Base-by-base conservation (phyloP, 345 rosid species). In the Psidium guajava region DNA sequence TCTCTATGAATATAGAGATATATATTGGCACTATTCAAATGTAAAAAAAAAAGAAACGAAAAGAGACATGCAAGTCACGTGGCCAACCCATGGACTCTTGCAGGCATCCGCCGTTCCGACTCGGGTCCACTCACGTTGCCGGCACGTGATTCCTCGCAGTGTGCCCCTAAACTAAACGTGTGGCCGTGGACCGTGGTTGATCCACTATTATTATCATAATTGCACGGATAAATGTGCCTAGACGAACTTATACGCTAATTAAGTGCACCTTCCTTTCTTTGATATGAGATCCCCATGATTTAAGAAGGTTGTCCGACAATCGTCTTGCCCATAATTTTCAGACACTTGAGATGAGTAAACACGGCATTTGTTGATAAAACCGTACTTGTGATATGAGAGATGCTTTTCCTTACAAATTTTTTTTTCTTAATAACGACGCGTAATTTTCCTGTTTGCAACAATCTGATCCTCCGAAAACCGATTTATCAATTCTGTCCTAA, bases 241-340 rank as follows among this genome's bases (percentile, higher is more conserved):
- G 22, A 28, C 42, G 5, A 18, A 61, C 75, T 3, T 28, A 6
- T 28, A 40, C 42, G 22, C 74, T 28, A 15, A 28, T 15, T 16
- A 32, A 32, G 8, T 64, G 1, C 16, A 16, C 24, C 44, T 64
- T 16, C 24, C 75, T 32, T 64, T 32, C 44, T 64, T 32, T 32
- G 0, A 64, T 16, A 64, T 8, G 44, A 64, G 44, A 18, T 64
- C n/a, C 8, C 44, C 44, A 42, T 42, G 44, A 42, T 42, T 32
- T 64, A 0, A 1, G 28, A 32, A 64, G 6, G 18, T 11, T 0
- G 12, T 64, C 55, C 8, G 55, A 64, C 3, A 32, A 64, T 64
- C 6, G 3, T 20, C 42, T 0, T 3, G 12, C 44, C 40, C 28
- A 20, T 32, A 64, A 32, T 64, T 13, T 32, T 28, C 3, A 16